Evolutionary conservation across 768 basidiomycete species (phyloP).

Genomic region (Chalciporus pseudorubinellus): DNA sequence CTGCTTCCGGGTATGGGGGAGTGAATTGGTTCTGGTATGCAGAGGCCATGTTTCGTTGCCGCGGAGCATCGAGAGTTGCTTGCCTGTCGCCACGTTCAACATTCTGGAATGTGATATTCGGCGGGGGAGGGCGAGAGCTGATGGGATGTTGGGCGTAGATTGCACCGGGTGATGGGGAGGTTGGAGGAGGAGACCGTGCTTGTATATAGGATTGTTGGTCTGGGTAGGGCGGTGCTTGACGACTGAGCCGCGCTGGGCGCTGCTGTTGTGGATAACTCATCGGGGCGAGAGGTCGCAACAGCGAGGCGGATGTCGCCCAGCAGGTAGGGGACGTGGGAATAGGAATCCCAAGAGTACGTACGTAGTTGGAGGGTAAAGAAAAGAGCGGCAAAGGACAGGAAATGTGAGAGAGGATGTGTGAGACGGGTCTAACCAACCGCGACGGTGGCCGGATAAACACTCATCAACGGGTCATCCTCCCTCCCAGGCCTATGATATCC

Average conservation of each 20-base stretch:
- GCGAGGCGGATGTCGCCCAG: slow-evolving; percentile 2
- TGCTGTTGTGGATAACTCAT: slow-evolving; percentile 45
- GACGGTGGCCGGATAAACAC: neutral
- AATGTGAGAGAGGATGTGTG: neutral
- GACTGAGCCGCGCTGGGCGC: slow-evolving; percentile 28
- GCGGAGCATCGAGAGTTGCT: slow-evolving; percentile 52
- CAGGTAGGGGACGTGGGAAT: neutral
- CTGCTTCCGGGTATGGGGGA: slow-evolving; percentile 37
- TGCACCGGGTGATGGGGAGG: slow-evolving; percentile 11
- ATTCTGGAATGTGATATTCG: slow-evolving; percentile 67
- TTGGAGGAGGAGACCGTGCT: slow-evolving; percentile 16
- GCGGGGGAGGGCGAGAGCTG: slow-evolving; percentile 19
- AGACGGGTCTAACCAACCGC: neutral
- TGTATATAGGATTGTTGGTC: slow-evolving; percentile 24
- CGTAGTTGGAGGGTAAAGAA: neutral
- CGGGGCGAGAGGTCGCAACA: neutral
- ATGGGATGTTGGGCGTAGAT: slow-evolving; percentile 19
- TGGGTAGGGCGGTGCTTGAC: slow-evolving; percentile 39
- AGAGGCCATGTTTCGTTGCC: slow-evolving; percentile 44
- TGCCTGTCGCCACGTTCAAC: slow-evolving; percentile 69
- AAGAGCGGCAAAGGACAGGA: slow-evolving; percentile 20
- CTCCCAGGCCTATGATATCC: too few relatives aligned
- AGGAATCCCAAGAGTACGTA: neutral
- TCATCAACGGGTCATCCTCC: neutral
- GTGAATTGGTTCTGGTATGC: slow-evolving; percentile 46